Conservation (phyloP, 257 asterid species). For the Przewalskia tangutica region DNA sequence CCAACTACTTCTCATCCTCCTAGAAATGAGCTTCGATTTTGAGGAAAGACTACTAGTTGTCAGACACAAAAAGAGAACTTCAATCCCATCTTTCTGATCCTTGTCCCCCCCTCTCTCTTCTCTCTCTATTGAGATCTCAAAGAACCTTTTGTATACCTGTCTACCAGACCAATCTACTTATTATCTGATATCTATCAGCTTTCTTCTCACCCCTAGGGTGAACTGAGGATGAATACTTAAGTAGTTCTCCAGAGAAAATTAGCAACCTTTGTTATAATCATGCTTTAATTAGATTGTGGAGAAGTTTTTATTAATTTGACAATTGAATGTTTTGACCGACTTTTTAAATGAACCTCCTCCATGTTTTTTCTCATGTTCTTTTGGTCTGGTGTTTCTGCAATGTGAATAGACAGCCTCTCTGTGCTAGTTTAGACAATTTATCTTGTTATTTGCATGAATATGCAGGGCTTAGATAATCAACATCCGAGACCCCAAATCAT, state of each 20-base stretch:
- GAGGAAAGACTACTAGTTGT: background rate
- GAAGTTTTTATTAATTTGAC: background rate
- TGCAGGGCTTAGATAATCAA: slow-evolving; percentile 43
- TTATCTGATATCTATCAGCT: background rate
- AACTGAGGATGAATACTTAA: background rate
- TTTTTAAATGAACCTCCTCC: background rate
- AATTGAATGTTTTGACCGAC: background rate
- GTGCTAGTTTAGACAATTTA: background rate
- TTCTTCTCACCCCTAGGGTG: background rate
- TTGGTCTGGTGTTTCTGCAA: background rate
- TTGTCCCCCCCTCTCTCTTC: background rate
- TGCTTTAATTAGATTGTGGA: background rate
- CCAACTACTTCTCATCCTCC: background rate
- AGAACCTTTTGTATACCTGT: background rate
- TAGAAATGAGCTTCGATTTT: background rate
- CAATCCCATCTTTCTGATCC: background rate
- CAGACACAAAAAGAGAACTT: background rate
- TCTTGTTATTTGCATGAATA: background rate
- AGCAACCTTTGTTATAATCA: background rate
- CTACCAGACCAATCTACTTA: background rate
- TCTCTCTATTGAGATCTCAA: background rate
- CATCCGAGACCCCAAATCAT: slow-evolving; percentile 26
- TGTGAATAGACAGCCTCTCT: background rate
- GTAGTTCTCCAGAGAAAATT: background rate
- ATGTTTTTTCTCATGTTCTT: background rate